Conservation (phyloP, 768 basidiomycete species). For the Russula lepida region DNA sequence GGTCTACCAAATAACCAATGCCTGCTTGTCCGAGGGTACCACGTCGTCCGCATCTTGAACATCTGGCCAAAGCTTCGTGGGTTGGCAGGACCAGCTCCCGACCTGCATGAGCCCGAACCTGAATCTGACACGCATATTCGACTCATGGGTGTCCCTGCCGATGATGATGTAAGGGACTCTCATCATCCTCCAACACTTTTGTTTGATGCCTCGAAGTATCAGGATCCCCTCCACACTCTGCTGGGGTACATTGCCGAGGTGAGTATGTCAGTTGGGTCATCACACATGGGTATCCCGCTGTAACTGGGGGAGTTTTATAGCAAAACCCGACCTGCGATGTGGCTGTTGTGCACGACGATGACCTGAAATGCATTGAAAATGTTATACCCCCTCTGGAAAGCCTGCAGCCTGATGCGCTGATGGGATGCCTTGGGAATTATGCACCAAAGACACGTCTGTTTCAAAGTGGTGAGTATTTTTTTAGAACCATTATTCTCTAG, state of each 20-base stretch:
- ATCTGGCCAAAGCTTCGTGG: not conserved
- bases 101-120: not conserved
- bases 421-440: not conserved
- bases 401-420: not conserved
- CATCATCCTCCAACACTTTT: not conserved
- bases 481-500: not conserved
- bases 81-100: not conserved
- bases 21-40: not conserved
- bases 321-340: not conserved
- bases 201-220: not conserved
- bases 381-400: not conserved
- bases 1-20: not conserved
- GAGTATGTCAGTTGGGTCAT: not conserved
- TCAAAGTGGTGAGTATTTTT: not conserved
- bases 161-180: not conserved
- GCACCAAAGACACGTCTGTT: not conserved
- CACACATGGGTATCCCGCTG: not conserved
- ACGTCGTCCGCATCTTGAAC: not conserved
- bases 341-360: not conserved
- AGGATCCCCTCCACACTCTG: not conserved
- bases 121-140: not conserved
- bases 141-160: not conserved
- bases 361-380: not conserved
- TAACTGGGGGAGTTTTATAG: not conserved
- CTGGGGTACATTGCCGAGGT: not conserved